Evolutionary conservation across 805 yeast genomes (phyloP).

Genomic region (Groenewaldozyma salmanticensis): DNA sequence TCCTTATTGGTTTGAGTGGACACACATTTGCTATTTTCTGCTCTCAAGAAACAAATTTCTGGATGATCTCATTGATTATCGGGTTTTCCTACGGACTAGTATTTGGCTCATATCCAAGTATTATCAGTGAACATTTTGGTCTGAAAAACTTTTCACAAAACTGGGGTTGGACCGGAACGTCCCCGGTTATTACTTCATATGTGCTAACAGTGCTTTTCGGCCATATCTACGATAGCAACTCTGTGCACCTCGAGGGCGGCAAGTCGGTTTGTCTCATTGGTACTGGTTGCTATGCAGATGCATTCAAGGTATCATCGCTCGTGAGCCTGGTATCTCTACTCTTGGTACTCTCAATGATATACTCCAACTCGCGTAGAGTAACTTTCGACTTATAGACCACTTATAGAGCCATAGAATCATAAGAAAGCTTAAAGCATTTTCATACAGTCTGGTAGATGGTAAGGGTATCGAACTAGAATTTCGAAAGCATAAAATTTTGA

Average conservation of each 20-base stretch:
- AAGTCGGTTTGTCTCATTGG: conserved; percentile 13
- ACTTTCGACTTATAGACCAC: neutral
- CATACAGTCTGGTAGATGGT: too few species aligned
- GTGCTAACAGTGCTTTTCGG: conserved; percentile 56
- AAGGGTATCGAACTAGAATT: too few species aligned
- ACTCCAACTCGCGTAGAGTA: conserved; percentile 3
- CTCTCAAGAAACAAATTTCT: conserved; percentile 30
- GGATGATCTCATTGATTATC: conserved; percentile 40
- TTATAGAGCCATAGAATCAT: too few species aligned
- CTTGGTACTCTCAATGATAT: conserved; percentile 10
- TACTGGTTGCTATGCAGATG: conserved; percentile 14
- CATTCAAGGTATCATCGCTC: conserved; percentile 12
- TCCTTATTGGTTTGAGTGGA: conserved; percentile 37
- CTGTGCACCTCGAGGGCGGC: conserved; percentile 6
- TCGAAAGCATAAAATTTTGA: too few species aligned
- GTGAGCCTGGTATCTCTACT: conserved; percentile 6
- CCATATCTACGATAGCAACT: conserved; percentile 43
- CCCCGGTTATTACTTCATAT: conserved; percentile 54
- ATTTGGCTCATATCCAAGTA: conserved; percentile 61
- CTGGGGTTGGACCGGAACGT: conserved; percentile 62
- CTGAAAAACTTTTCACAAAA: conserved; percentile 53
- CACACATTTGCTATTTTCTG: conserved; percentile 43
- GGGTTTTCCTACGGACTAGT: conserved; percentile 66
- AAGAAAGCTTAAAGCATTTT: too few species aligned
- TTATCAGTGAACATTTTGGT: conserved; percentile 65